A percentile compares a stretch with the other conserved stretches of the same genome.
phyloP scores from a whole-genome alignment of 495 filamentous ascomycete genomes.

The Daldinia vernicosa region DNA sequence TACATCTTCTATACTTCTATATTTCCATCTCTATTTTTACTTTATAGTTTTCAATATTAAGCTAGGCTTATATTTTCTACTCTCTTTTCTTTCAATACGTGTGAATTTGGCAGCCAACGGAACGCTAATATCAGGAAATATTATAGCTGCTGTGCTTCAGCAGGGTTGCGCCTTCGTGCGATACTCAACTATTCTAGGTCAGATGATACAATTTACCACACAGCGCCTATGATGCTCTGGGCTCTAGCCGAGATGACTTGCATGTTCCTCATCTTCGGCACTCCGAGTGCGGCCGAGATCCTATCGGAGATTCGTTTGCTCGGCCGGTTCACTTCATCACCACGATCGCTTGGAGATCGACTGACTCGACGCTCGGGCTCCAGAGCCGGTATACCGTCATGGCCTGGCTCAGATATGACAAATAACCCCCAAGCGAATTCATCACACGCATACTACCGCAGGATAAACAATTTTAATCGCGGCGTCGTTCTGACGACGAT shows the following conservation, averaged over 20 bases:
- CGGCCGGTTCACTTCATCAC: constrained; percentile 23
- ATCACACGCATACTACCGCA: constrained; percentile 39
- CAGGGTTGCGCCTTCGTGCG: constrained; percentile 45
- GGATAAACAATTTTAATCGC: constrained; percentile 34
- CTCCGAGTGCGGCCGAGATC: constrained; percentile 43
- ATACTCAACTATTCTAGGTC: constrained; percentile 39
- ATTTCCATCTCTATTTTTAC: neutral
- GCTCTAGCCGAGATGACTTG: constrained; percentile 47
- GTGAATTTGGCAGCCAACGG: neutral
- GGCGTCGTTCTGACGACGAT: constrained; percentile 36
- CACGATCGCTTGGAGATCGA: constrained; percentile 18
- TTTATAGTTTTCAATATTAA: neutral
- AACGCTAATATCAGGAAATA: neutral
- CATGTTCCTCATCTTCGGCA: constrained; percentile 46
- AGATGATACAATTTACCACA: constrained; percentile 37
- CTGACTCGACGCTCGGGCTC: constrained; percentile 8
- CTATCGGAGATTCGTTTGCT: constrained; percentile 30
- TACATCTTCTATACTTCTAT: neutral
- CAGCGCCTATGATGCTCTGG: constrained; percentile 43
- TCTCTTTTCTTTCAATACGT: neutral
- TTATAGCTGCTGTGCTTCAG: constrained; percentile 31
- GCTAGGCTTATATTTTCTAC: constrained; percentile 5
- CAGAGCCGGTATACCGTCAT: constrained; percentile 12
- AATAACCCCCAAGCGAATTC: constrained; percentile 22
- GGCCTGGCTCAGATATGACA: constrained; percentile 30